A percentile compares a stretch with the other conserved stretches of the same genome.
Evolutionary conservation across 1,139 yeast genomes (phyloP).

Genomic region (Hansenula sp.): DNA sequence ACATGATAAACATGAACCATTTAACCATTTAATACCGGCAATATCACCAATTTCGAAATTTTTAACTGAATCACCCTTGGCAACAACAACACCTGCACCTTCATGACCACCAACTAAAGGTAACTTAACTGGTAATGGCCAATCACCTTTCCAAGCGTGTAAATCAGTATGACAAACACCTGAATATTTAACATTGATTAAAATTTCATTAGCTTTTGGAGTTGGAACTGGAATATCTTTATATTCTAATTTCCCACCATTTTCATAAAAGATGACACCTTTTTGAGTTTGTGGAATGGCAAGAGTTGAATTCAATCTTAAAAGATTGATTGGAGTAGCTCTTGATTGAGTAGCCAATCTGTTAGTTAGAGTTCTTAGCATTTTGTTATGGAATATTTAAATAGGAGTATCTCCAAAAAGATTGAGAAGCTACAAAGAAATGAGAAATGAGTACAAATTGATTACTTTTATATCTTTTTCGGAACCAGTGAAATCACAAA

Average conservation of each 20-base stretch:
- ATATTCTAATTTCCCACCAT: constrained; percentile 44
- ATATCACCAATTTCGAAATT: constrained; percentile 68
- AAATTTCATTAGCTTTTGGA: constrained; percentile 57
- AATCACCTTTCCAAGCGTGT: constrained; percentile 70
- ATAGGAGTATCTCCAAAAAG: not conserved
- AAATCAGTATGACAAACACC: constrained; percentile 70
- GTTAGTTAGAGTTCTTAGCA: constrained; percentile 20
- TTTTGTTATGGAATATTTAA: constrained; percentile 5
- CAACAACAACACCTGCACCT: constrained; percentile 81
- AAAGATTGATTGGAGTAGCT: constrained; percentile 13
- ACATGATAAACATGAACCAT: constrained; percentile 68
- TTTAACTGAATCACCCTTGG: constrained; percentile 58
- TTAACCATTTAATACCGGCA: constrained; percentile 76
- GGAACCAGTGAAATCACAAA: no score
- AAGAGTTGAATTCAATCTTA: constrained; percentile 8
- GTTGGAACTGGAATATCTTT: constrained; percentile 57
- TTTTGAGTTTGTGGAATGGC: constrained; percentile 41
- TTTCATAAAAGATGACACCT: constrained; percentile 43
- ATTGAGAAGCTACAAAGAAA: not conserved
- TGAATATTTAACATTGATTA: constrained; percentile 62
- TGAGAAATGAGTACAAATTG: not conserved
- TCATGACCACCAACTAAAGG: constrained; percentile 77
- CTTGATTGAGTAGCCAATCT: constrained; percentile 14
- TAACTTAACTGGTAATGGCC: constrained; percentile 59
- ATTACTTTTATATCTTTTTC: not conserved